Evolutionary conservation across 2,329 filamentous ascomycete species (phyloP), one percentile per base, ranked within the genome.

Genomic region (Dactylonectria estremocensis): DNA sequence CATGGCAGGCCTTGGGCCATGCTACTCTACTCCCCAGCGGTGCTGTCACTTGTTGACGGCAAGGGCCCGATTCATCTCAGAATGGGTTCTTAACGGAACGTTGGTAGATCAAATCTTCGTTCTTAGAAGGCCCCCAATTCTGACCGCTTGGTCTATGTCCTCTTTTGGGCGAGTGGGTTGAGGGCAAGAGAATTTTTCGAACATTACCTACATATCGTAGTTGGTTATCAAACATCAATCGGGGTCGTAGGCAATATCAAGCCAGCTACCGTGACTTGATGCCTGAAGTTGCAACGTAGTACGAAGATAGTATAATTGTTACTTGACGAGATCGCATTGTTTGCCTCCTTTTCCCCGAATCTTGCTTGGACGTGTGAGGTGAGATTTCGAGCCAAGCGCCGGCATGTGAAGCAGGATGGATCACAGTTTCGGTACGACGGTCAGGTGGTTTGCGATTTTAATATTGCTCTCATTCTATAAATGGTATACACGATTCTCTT

Each of bases 51-150:
- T 87, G 88, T 86, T 88, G 91, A 87, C 86, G 88, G 91, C 92
- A 91, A 88, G 92, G 87, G 85, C 90, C 88, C 83, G 83, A 86
- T 88, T 90, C 85, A 87, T 79, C 87, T 84, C 86, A 92, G 89
- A 88, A 89, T 87, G 83, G 85, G 88, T 86, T 86, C 91, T 91
- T 92, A 93, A 94, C 92, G 92, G 92, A 94, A 90, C 92, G 90
- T 92, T 93, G 92, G 92, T 79, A 94, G 85, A 93, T 83, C 43
- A 74, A 80, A 76, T 59, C 64, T 68, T 81, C 78, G 80, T 75
- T 60, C 74, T 76, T 77, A 82, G 81, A 83, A 83, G 81, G 80
- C 81, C 75, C 75, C 75, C 74, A 62, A 77, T 71, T 72, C 76
- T 60, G 71, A 71, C 69, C 68, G 24, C 59, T 37, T 69, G 74